These are phyloP conservation scores for Nidula microcarpa DNA, from an alignment of 768 basidiomycete species.

Conservation along the genomic window DNA sequence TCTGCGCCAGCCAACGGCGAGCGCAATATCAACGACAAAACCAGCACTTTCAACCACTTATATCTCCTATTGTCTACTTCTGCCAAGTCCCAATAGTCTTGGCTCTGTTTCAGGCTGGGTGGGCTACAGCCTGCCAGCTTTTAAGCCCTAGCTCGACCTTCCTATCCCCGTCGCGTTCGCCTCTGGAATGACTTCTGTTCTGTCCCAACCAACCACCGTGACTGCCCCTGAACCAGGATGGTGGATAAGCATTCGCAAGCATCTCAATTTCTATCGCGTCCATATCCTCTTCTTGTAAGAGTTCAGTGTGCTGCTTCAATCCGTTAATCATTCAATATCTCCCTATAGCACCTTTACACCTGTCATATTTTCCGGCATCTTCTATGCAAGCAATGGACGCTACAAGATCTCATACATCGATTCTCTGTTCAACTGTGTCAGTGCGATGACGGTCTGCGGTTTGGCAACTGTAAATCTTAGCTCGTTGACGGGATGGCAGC, in stretches of 20 bases:
- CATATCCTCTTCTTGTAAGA: slow-evolving; percentile 63
- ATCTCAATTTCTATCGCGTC: slow-evolving; percentile 67
- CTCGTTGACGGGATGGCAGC: slow-evolving; percentile 65
- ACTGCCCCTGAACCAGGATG: slow-evolving; percentile 2
- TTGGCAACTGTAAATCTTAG: slow-evolving; percentile 68
- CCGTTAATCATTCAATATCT: slow-evolving; percentile 3
- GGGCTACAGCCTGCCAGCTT: too few relatives aligned
- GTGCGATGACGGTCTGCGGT: slow-evolving; percentile 79
- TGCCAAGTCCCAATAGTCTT: too few relatives aligned
- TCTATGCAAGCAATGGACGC: slow-evolving; percentile 80
- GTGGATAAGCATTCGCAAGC: slow-evolving; percentile 30
- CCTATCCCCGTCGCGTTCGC: background rate
- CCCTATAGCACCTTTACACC: slow-evolving; percentile 69
- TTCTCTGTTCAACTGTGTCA: slow-evolving; percentile 72
- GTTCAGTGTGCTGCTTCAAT: background rate
- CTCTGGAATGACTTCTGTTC: slow-evolving; percentile 13
- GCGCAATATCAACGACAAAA: too few relatives aligned
- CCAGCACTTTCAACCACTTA: too few relatives aligned
- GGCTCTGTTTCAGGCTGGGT: too few relatives aligned
- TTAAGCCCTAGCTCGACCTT: too few relatives aligned
- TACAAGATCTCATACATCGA: slow-evolving; percentile 74
- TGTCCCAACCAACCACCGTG: slow-evolving; percentile 1
- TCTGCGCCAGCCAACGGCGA: too few relatives aligned
- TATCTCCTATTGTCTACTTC: too few relatives aligned
- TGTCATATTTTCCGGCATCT: slow-evolving; percentile 71